A percentile compares a stretch with the other conserved stretches of the same genome.
phyloP scores from a whole-genome alignment of 805 yeast genomes.

The Candida xyloterini region DNA sequence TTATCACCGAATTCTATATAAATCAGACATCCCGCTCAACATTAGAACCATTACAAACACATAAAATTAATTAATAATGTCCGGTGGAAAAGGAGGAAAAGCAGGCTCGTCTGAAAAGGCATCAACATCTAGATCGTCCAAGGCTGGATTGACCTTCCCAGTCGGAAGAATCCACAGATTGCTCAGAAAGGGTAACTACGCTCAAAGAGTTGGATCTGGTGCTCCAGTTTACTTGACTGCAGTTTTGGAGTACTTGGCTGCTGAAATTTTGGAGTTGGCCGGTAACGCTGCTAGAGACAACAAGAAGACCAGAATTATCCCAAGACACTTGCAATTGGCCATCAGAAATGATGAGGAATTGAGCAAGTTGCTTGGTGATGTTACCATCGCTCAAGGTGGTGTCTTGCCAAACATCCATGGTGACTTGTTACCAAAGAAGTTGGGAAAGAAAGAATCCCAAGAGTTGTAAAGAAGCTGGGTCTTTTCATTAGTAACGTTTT shows the following conservation, averaged over 20 bases:
- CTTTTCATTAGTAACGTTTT: constrained; percentile 15
- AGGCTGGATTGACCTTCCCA: constrained; percentile 99
- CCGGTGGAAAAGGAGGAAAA: constrained; percentile 85
- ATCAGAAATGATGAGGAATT: constrained; percentile 98
- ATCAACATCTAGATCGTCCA: constrained; percentile 96
- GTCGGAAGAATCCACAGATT: constrained; percentile 99
- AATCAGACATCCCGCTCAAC: neutral
- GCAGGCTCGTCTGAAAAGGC: constrained; percentile 94
- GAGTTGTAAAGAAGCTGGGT: constrained; percentile 42
- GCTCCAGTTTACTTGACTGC: constrained; percentile 98
- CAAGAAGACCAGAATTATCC: constrained; percentile 98
- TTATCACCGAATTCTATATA: constrained; percentile 6
- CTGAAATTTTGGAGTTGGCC: constrained; percentile 96
- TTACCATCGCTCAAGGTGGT: constrained; percentile 99
- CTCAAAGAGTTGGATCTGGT: constrained; percentile 98
- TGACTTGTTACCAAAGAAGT: constrained; percentile 71
- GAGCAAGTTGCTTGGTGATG: constrained; percentile 88
- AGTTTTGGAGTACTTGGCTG: constrained; percentile 94
- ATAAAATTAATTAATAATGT: constrained; percentile 32
- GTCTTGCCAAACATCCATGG: constrained; percentile 96
- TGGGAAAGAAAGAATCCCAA: constrained; percentile 56
- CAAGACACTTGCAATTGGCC: constrained; percentile 98
- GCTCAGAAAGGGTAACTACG: constrained; percentile 95
- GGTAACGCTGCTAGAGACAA: constrained; percentile 98
- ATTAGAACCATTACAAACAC: constrained; percentile 1